Evolutionary conservation across 2,329 filamentous ascomycete genomes (phyloP).

Genomic region (Esteya vermicola): DNA sequence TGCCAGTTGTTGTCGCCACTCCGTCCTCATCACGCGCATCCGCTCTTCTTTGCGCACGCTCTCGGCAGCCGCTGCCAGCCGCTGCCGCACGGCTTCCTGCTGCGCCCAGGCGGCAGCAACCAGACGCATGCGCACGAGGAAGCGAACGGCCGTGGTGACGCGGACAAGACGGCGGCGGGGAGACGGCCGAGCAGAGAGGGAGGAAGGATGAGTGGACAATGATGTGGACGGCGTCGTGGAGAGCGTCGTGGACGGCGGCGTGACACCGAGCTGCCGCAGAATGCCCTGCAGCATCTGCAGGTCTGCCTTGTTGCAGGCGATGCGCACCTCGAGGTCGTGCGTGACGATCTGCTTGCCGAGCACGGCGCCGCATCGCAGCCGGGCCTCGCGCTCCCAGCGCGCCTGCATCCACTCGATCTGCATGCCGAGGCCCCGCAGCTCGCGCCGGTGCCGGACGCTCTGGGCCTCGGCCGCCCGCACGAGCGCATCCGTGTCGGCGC

Average conservation of each 20-base stretch:
- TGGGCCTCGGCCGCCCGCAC: slow-evolving; percentile 44
- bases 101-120: slow-evolving; percentile 33
- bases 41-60: slow-evolving; percentile 29
- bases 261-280: slow-evolving; percentile 41
- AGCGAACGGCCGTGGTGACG: slow-evolving; percentile 26
- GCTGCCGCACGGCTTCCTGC: slow-evolving; percentile 34
- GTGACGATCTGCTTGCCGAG: slow-evolving; percentile 78
- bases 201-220: no score
- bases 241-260: neutral
- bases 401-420: slow-evolving; percentile 88
- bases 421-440: slow-evolving; percentile 69
- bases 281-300: slow-evolving; percentile 75
- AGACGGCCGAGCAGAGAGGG: no score
- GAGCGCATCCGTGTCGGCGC: slow-evolving; percentile 42
- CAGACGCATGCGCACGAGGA: slow-evolving; percentile 36
- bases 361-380: slow-evolving; percentile 64
- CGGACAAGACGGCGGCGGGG: slow-evolving; percentile 5
- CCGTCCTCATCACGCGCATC: slow-evolving; percentile 24
- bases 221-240: slow-evolving; percentile 12
- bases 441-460: slow-evolving; percentile 56
- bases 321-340: slow-evolving; percentile 67
- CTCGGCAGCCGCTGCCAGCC: slow-evolving; percentile 34
- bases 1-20: slow-evolving; percentile 15
- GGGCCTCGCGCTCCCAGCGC: slow-evolving; percentile 64
- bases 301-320: slow-evolving; percentile 86